Evolutionary conservation across 768 basidiomycete genomes (phyloP), one percentile per base, ranked within the genome.

Genomic region (Rhodotorula paludigena): DNA sequence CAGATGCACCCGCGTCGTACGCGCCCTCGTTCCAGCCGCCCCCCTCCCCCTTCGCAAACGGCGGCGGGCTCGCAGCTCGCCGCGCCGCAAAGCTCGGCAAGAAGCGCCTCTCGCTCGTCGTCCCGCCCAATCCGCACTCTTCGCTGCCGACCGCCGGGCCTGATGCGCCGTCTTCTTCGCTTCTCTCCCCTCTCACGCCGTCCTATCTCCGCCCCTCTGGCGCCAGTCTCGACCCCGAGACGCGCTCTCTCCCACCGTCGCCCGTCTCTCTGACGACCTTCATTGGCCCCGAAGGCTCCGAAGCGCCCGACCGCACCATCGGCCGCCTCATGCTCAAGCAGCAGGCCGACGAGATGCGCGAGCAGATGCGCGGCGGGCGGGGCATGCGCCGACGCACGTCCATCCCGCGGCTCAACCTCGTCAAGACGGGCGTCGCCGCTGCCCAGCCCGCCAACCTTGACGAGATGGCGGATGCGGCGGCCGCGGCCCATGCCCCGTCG

Each of bases 31-130:
- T 63, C 38, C 44, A 49, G 21, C 56, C 52, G 5, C 60, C 44
- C 3, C 42, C 59, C 0, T 15, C 54, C 5, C 28, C 39, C 5
- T 4, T 16, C 25, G 54, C 63, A 20, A 49, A 49, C 15, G 69
- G 60, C 49, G 56, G 64, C 14, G 69, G 71, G 8, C 60, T 73
- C 35, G 66, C 66, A 9, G 66, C 65, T 5, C 57, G 70, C 1
- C 61, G 73, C 23, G 53, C 67, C 33, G 67, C 67, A 30, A 63
- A 56, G 32, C 64, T 71, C 20, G 74, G 74, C 64, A 72, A 71
- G 58, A 76, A 76, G 60, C 56, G 63, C 15, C 71, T 76, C n/a
- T 75, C 73, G 25, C 74, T 76, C 44, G 59, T 68, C 51, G 75
- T 76, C 10, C 73, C 74, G 18, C 45, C 59, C 25, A 55, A 55